Evolutionary conservation across 2,329 filamentous ascomycete genomes (phyloP).

Genomic region (Penicillium griseofulvum): DNA sequence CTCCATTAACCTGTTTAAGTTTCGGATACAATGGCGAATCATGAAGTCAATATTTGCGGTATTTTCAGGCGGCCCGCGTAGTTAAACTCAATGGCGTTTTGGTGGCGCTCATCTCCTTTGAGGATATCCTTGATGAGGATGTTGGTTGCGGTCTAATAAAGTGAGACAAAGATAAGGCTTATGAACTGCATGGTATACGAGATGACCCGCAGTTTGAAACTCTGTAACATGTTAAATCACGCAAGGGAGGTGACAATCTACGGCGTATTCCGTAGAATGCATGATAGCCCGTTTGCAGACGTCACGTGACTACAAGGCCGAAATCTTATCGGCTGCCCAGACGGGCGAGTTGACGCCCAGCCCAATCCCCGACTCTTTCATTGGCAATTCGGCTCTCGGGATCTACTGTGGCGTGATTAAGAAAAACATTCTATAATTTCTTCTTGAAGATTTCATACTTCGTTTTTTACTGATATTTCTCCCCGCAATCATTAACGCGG

Average conservation of each 20-base stretch:
- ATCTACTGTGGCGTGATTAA: constrained; percentile 1
- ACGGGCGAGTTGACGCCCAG: background rate
- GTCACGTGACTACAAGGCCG: background rate
- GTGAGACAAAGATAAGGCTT: too few species aligned
- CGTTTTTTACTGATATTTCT: background rate
- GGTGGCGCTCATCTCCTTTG: constrained; percentile 11
- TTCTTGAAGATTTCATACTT: too few species aligned
- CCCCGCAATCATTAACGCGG: constrained; percentile 10
- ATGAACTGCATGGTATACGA: background rate
- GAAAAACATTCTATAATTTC: background rate
- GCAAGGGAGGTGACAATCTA: background rate
- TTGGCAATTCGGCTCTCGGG: constrained; percentile 6
- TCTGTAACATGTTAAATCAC: background rate
- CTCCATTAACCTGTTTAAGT: background rate
- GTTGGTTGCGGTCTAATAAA: too few species aligned
- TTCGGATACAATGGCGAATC: constrained; percentile 7
- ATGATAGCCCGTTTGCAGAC: background rate
- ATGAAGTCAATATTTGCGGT: background rate
- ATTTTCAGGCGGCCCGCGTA: background rate
- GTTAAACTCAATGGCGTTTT: constrained; percentile 8
- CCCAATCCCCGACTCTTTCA: background rate
- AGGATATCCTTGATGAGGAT: background rate
- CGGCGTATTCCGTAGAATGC: background rate
- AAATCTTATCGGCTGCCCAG: constrained; percentile 3
- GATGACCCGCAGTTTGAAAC: background rate